Evolutionary conservation across 2,329 filamentous ascomycete genomes (phyloP).

Genomic region (Aspergillus pseudoglaucus): DNA sequence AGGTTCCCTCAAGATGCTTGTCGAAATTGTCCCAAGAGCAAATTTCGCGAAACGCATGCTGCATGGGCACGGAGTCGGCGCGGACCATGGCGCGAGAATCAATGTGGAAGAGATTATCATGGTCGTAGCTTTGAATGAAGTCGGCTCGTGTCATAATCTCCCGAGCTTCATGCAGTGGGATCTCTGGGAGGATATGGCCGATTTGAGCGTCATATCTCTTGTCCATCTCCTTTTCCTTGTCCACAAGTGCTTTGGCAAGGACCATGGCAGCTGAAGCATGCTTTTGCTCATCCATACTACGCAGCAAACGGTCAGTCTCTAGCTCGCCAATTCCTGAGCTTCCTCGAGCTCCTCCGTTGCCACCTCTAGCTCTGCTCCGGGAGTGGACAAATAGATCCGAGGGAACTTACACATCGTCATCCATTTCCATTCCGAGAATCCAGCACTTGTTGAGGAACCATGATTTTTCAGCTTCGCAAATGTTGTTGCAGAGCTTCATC

Average conservation of each 20-base stretch:
- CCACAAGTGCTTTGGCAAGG: constrained; percentile 83
- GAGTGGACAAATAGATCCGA: not conserved
- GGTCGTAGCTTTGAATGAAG: constrained; percentile 88
- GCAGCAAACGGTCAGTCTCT: too few relatives aligned
- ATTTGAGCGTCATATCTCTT: constrained; percentile 56
- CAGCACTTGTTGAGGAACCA: constrained; percentile 77
- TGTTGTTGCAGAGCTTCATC: constrained; percentile 67
- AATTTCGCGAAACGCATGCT: constrained; percentile 80
- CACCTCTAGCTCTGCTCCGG: too few relatives aligned
- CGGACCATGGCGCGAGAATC: constrained; percentile 79
- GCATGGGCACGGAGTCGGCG: constrained; percentile 94
- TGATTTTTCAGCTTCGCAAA: constrained; percentile 64
- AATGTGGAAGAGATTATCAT: constrained; percentile 92
- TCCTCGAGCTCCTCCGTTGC: too few relatives aligned
- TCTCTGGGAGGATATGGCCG: constrained; percentile 72
- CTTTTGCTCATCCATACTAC: too few relatives aligned
- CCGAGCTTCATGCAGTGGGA: constrained; percentile 74
- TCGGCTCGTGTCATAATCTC: constrained; percentile 94
- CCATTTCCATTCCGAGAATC: constrained; percentile 70
- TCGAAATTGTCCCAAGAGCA: constrained; percentile 72
- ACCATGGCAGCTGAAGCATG: constrained; percentile 74
- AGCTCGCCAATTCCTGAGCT: too few relatives aligned
- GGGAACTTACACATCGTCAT: constrained; percentile 79
- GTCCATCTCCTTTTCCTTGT: constrained; percentile 61
- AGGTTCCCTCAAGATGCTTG: constrained; percentile 70